Conservation (phyloP, 2,329 filamentous ascomycete species). For the Acrocalymma vagum region DNA sequence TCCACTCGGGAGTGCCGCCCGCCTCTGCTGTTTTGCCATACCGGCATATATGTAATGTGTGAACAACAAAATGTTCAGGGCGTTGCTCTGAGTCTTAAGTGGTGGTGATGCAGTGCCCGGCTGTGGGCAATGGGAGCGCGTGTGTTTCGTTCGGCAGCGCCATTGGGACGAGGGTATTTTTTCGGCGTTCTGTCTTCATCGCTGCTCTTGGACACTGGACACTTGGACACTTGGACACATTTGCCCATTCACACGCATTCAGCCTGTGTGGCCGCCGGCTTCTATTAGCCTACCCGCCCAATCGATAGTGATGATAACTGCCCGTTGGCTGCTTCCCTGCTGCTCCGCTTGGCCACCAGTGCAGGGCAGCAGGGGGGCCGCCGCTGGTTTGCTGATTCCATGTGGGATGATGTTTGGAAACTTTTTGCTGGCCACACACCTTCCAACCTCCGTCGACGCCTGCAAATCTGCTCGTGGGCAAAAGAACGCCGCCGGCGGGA, state of each 20-base stretch:
- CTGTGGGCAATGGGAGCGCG: slow-evolving; percentile 18
- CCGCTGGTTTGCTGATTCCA: slow-evolving; percentile 38
- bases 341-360: slow-evolving; percentile 29
- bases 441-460: slow-evolving; percentile 22
- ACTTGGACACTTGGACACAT: slow-evolving; percentile 20
- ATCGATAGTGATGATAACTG: slow-evolving; percentile 51
- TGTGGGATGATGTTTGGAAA: slow-evolving; percentile 44
- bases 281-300: slow-evolving; percentile 46
- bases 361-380: slow-evolving; percentile 23
- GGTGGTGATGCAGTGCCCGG: not conserved
- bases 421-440: slow-evolving; percentile 34
- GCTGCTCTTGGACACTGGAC: no score
- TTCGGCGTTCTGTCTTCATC: no score
- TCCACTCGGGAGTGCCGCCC: slow-evolving; percentile 4
- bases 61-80: no score
- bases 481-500: slow-evolving; percentile 34
- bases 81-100: not conserved
- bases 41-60: no score
- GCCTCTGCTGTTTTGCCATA: not conserved
- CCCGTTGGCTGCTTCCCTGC: slow-evolving; percentile 38
- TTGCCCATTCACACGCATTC: slow-evolving; percentile 31
- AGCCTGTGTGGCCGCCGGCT: slow-evolving; percentile 27
- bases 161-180: slow-evolving; percentile 6
- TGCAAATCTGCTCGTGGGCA: slow-evolving; percentile 22
- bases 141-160: slow-evolving; percentile 33